Conservation (phyloP, 1,139 yeast species). For the Zhuliangozyma blackwelliae region DNA sequence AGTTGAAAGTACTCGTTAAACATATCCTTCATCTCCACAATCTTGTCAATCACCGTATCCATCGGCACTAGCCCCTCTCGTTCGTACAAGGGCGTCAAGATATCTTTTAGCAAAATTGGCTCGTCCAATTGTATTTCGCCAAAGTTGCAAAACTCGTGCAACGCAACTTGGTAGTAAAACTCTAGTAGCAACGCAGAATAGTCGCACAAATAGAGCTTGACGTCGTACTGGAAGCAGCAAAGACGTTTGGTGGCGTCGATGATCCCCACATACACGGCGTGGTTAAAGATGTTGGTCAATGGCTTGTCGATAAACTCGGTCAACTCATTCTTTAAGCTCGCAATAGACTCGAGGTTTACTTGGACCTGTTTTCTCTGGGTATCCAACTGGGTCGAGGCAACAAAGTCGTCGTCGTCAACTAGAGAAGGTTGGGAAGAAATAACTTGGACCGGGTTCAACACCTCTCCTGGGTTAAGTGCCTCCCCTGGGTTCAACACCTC, state of each 20-base stretch:
- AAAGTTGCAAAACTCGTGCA: constrained; percentile 77
- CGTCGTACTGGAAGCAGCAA: constrained; percentile 79
- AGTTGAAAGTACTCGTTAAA: constrained; percentile 72
- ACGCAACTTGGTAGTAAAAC: constrained; percentile 74
- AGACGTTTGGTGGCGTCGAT: constrained; percentile 69
- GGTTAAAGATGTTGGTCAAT: constrained; percentile 64
- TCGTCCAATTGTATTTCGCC: constrained; percentile 54
- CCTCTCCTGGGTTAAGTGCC: neutral
- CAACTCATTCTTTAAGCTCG: constrained; percentile 48
- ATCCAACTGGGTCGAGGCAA: neutral
- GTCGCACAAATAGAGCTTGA: constrained; percentile 72
- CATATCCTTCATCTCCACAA: constrained; percentile 67
- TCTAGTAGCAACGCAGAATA: constrained; percentile 68
- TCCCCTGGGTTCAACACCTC: neutral
- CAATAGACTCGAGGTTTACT: constrained; percentile 58
- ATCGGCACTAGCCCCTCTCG: constrained; percentile 12
- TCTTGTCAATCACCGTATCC: constrained; percentile 16
- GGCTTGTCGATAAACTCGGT: constrained; percentile 44
- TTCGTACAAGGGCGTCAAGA: constrained; percentile 25
- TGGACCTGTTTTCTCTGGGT: constrained; percentile 13
- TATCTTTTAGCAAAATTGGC: constrained; percentile 27
- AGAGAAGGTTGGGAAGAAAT: too few species aligned
- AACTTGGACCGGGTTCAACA: neutral
- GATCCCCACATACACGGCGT: constrained; percentile 75
- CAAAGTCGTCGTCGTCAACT: too few species aligned